Conservation (phyloP, 306 rosid genomes). For the Myrica gale region DNA sequence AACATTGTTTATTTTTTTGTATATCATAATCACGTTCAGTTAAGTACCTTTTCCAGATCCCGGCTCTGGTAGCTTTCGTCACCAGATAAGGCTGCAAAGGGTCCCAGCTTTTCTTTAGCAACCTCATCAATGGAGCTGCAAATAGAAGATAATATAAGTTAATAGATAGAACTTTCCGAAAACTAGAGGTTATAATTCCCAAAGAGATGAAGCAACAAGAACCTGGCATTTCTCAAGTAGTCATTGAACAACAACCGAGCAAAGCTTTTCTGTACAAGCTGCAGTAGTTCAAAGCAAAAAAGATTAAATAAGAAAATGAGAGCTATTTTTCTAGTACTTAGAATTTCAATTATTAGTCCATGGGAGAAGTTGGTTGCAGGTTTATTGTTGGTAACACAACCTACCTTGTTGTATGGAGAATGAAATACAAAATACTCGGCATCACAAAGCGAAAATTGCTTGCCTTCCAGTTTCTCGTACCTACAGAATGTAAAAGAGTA, state of each 20-base stretch:
- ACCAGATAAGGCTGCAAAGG: slow-evolving; percentile 60
- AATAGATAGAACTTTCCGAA: slow-evolving; percentile 12
- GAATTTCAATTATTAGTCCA: slow-evolving; percentile 2
- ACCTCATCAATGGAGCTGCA: slow-evolving; percentile 75
- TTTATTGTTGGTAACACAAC: slow-evolving; percentile 16
- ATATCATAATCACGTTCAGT: neutral
- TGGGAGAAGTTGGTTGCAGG: neutral
- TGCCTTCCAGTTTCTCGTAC: slow-evolving; percentile 78
- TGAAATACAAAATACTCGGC: slow-evolving; percentile 82
- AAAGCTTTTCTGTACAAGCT: slow-evolving; percentile 99
- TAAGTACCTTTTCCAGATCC: slow-evolving; percentile 84
- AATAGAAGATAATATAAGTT: slow-evolving; percentile 25
- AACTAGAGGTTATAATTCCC: slow-evolving; percentile 17
- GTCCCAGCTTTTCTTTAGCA: slow-evolving; percentile 72
- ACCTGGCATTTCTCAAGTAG: slow-evolving; percentile 77
- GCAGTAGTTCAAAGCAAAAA: slow-evolving; percentile 36
- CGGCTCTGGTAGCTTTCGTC: slow-evolving; percentile 93
- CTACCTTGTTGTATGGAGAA: slow-evolving; percentile 98
- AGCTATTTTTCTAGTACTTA: slow-evolving; percentile 21
- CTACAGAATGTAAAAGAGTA: slow-evolving; percentile 44
- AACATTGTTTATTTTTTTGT: neutral
- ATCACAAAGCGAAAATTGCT: slow-evolving; percentile 70
- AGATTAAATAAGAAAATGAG: slow-evolving; percentile 2
- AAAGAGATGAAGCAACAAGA: slow-evolving; percentile 16
- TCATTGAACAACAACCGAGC: slow-evolving; percentile 82